Conservation (phyloP, 2,329 filamentous ascomycete species). For the Ophiostoma sp. region DNA sequence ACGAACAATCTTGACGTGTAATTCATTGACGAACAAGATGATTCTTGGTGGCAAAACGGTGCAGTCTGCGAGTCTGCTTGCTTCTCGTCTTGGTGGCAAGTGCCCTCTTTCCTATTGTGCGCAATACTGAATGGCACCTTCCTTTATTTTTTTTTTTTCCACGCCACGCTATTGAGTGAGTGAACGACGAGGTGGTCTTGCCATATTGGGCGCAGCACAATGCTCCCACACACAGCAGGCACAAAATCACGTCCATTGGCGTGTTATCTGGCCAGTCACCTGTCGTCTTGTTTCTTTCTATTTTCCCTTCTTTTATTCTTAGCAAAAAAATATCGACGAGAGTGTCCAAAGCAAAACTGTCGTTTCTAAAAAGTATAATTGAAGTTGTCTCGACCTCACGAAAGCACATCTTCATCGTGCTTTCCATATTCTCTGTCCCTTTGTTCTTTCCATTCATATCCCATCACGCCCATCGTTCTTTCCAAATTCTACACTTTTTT, state of each 20-base stretch:
- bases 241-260: neutral
- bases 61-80: neutral
- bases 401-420: neutral
- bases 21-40: neutral
- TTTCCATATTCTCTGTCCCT: too few species aligned
- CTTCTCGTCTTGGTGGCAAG: neutral
- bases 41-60: neutral
- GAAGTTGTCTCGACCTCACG: too few species aligned
- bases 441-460: neutral
- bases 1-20: neutral
- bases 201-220: neutral
- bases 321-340: neutral
- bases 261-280: neutral
- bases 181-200: neutral
- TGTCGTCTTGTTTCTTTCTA: neutral
- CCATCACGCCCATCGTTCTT: neutral
- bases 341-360: neutral
- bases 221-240: neutral
- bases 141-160: neutral
- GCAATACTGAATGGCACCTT: neutral
- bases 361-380: neutral
- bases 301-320: neutral
- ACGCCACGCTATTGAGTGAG: neutral
- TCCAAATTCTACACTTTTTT: neutral
- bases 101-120: conserved; percentile 1